Conservation (phyloP, 371 early-diverging fungal species). For the Mortierella sp. region DNA sequence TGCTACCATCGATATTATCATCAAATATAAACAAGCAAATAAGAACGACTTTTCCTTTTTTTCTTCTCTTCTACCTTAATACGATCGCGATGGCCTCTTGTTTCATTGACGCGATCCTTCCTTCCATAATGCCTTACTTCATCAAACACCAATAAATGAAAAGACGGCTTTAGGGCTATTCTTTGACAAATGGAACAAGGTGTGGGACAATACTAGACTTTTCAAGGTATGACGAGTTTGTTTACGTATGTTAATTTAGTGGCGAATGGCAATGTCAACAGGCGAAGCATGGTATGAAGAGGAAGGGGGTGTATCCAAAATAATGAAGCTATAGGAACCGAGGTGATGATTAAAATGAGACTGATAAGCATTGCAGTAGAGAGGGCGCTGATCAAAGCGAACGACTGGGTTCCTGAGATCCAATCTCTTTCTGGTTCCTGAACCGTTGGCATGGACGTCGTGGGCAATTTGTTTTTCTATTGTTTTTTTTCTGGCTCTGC, state of each 20-base stretch:
- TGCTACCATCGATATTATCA: slow-evolving; percentile 3
- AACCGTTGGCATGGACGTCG: no score
- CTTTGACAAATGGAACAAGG: no score
- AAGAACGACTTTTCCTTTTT: background rate
- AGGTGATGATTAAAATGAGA: background rate
- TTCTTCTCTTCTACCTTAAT: slow-evolving; percentile 1
- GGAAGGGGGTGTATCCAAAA: no score
- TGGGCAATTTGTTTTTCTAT: no score
- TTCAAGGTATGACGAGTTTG: no score
- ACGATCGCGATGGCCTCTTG: background rate
- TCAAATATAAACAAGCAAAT: slow-evolving; percentile 11
- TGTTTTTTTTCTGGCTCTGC: no score
- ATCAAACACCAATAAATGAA: background rate
- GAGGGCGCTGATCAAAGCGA: background rate
- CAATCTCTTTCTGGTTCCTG: no score
- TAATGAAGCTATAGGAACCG: background rate
- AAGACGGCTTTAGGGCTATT: background rate
- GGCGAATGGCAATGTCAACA: no score
- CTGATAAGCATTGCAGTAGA: background rate
- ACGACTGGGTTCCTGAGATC: background rate
- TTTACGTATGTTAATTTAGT: no score
- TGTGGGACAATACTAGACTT: no score
- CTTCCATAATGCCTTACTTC: background rate
- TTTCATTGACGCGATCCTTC: background rate
- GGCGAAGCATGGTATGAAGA: no score